Conservation (phyloP, 1,284 basidiomycete genomes). For the Cystobasidiaceae sp. region DNA sequence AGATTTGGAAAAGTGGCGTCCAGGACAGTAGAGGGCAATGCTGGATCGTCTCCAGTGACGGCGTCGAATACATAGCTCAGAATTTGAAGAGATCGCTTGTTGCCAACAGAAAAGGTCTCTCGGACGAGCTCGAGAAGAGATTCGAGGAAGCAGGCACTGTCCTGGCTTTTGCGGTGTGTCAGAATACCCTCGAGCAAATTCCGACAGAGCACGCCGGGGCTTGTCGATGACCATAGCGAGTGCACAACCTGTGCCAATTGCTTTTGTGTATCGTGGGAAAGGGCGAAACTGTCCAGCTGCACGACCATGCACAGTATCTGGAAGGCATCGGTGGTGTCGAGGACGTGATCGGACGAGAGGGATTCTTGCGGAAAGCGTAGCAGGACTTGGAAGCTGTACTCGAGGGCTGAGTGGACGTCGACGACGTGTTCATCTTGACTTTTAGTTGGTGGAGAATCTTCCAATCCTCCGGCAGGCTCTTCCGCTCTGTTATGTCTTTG, state of each 20-base stretch:
- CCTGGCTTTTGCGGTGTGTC: neutral
- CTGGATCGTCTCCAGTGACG: neutral
- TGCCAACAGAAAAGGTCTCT: constrained; percentile 5
- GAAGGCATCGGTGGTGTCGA: constrained; percentile 3
- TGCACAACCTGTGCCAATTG: constrained; percentile 7
- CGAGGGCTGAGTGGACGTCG: constrained; percentile 5
- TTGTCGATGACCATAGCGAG: neutral
- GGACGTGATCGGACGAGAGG: neutral
- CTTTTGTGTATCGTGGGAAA: neutral
- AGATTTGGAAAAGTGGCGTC: constrained; percentile 16
- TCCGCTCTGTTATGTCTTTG: neutral
- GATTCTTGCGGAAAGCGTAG: neutral
- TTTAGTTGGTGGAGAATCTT: neutral
- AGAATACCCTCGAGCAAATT: constrained; percentile 11
- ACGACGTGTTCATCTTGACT: neutral
- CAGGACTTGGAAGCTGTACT: constrained; percentile 6
- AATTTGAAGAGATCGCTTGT: constrained; percentile 22
- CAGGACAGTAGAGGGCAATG: no score
- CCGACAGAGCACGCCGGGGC: constrained; percentile 8
- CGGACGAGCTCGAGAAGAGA: constrained; percentile 5
- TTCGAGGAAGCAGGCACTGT: neutral
- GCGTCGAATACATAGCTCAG: constrained; percentile 8
- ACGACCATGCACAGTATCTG: constrained; percentile 9
- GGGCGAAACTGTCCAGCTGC: neutral
- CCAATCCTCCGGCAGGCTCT: neutral